Evolutionary conservation across 768 basidiomycete species (phyloP).

Genomic region (Trametes meyenii): DNA sequence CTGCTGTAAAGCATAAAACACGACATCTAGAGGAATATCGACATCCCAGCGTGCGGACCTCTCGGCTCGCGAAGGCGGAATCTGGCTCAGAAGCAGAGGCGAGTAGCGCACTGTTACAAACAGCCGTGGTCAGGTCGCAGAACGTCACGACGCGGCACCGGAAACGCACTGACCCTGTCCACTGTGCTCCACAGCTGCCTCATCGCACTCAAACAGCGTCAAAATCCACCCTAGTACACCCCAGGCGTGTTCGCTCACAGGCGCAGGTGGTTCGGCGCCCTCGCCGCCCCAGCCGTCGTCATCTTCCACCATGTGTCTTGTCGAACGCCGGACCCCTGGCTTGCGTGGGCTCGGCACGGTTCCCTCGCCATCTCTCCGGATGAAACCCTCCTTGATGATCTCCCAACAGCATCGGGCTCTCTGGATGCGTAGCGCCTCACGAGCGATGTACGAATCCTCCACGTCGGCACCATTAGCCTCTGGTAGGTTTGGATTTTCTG

Average conservation of each 20-base stretch:
- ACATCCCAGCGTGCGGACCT: slow-evolving; percentile 57
- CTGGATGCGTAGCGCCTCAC: slow-evolving; percentile 55
- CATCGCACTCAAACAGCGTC: slow-evolving; percentile 69
- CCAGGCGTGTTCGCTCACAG: slow-evolving; percentile 70
- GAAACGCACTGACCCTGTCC: slow-evolving; percentile 40
- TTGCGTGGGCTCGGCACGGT: slow-evolving; percentile 11
- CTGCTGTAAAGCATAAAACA: slow-evolving; percentile 35
- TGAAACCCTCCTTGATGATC: slow-evolving; percentile 57
- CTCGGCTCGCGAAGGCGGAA: slow-evolving; percentile 55
- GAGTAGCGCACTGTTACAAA: slow-evolving; percentile 46
- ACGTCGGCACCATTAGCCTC: slow-evolving; percentile 37
- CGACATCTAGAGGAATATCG: slow-evolving; percentile 51
- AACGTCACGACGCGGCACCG: slow-evolving; percentile 7
- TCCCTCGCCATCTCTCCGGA: slow-evolving; percentile 38
- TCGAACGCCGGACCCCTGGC: slow-evolving; percentile 4
- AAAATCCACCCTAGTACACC: slow-evolving; percentile 71
- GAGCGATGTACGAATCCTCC: slow-evolving; percentile 60
- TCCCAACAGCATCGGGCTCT: slow-evolving; percentile 63
- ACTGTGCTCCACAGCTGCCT: slow-evolving; percentile 39
- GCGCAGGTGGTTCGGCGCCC: slow-evolving; percentile 30
- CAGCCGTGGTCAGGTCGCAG: slow-evolving; percentile 17
- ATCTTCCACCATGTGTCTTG: not conserved
- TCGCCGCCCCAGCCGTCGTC: slow-evolving; percentile 25
- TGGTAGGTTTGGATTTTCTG: slow-evolving; percentile 1
- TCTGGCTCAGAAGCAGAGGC: slow-evolving; percentile 47